These are phyloP conservation scores for Elsinoe fawcettii DNA, from an alignment of 2,329 filamentous ascomycete genomes.

Conservation along the genomic window DNA sequence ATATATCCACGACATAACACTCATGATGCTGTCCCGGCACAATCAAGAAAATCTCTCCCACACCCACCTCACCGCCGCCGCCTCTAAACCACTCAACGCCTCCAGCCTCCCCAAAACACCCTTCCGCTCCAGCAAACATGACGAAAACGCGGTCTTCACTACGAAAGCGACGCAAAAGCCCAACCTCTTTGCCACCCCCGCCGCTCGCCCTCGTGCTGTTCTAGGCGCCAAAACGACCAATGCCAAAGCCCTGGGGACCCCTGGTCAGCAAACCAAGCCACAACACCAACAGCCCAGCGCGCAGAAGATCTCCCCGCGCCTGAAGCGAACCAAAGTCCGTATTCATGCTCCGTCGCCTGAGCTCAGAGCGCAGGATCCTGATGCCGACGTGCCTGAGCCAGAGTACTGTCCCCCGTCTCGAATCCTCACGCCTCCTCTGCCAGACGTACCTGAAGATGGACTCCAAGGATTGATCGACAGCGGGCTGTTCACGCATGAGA, in stretches of 20 bases:
- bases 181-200: slow-evolving; percentile 67
- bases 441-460: slow-evolving; percentile 27
- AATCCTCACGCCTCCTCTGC: slow-evolving; percentile 36
- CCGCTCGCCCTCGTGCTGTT: slow-evolving; percentile 49
- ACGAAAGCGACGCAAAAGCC: slow-evolving; percentile 50
- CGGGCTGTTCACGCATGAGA: slow-evolving; percentile 44
- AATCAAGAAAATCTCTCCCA: slow-evolving; percentile 86
- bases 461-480: slow-evolving; percentile 18
- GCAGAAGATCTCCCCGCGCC: slow-evolving; percentile 53
- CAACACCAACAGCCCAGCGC: slow-evolving; percentile 27
- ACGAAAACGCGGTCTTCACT: slow-evolving; percentile 68
- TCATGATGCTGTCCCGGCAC: slow-evolving; percentile 61
- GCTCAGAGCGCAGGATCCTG: slow-evolving; percentile 32
- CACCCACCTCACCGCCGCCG: slow-evolving; percentile 61
- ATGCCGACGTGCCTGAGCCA: slow-evolving; percentile 60
- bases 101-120: slow-evolving; percentile 69
- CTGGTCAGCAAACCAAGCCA: slow-evolving; percentile 46
- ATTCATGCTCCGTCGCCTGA: slow-evolving; percentile 51
- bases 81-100: slow-evolving; percentile 65
- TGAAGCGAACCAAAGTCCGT: slow-evolving; percentile 49
- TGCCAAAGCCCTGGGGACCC: slow-evolving; percentile 66
- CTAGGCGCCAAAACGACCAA: slow-evolving; percentile 96
- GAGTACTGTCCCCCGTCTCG: slow-evolving; percentile 82
- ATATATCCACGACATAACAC: slow-evolving; percentile 16
- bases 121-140: slow-evolving; percentile 63